Percentiles rank a stretch among this genome's conserved stretches.
Evolutionary conservation across 2,329 filamentous ascomycete genomes (phyloP).

Genomic region (Trichoderma polysporum): DNA sequence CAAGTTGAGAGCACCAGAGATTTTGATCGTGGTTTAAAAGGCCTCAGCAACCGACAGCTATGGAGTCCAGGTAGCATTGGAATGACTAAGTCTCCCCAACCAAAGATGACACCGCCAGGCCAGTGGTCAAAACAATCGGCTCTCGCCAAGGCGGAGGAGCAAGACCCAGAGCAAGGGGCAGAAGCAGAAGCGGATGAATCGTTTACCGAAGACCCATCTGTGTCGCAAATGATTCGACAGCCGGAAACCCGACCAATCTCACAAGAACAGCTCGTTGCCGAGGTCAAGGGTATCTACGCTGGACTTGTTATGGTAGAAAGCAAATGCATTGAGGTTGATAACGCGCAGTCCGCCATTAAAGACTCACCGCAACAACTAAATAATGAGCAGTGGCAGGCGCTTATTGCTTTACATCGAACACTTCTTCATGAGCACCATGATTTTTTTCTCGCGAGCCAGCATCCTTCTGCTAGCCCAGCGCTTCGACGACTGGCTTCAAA

Average conservation of each 20-base stretch:
- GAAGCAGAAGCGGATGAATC: background rate
- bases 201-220: background rate
- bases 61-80: slow-evolving; percentile 31
- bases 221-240: slow-evolving; percentile 35
- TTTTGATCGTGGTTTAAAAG: slow-evolving; percentile 30
- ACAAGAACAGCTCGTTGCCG: slow-evolving; percentile 74
- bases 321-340: slow-evolving; percentile 83
- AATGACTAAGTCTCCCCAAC: slow-evolving; percentile 8
- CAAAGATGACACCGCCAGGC: background rate
- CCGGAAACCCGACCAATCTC: slow-evolving; percentile 68
- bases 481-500: slow-evolving; percentile 70
- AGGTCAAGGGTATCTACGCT: slow-evolving; percentile 81
- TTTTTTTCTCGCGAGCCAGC: slow-evolving; percentile 83
- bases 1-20: slow-evolving; percentile 23
- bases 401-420: slow-evolving; percentile 80
- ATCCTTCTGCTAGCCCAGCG: slow-evolving; percentile 71
- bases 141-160: background rate
- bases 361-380: slow-evolving; percentile 47
- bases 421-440: slow-evolving; percentile 81
- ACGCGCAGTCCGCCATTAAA: slow-evolving; percentile 52
- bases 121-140: background rate
- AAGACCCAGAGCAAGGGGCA: background rate
- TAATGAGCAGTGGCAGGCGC: slow-evolving; percentile 76
- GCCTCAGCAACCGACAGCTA: slow-evolving; percentile 28
- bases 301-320: slow-evolving; percentile 83